Evolutionary conservation across 1,139 yeast species (phyloP).

Genomic region (Debaryomyces psychrophilus): DNA sequence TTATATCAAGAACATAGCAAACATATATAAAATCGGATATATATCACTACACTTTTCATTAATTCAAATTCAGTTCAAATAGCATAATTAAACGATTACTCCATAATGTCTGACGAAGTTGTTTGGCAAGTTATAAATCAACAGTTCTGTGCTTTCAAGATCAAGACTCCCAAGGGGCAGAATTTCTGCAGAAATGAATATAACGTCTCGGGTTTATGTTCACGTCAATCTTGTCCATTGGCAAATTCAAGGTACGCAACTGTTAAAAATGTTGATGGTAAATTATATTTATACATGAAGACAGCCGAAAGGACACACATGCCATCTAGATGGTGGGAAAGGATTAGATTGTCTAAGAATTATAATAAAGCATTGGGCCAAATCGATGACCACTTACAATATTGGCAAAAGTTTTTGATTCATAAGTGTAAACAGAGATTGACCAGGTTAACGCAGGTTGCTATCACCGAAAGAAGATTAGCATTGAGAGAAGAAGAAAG

Average conservation of each 20-base stretch:
- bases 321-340: constrained; percentile 92
- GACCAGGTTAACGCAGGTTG: constrained; percentile 92
- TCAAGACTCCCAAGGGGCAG: constrained; percentile 78
- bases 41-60: background rate
- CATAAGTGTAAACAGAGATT: constrained; percentile 96
- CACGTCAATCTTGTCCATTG: constrained; percentile 91
- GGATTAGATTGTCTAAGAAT: constrained; percentile 85
- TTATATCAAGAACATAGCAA: background rate
- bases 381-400: constrained; percentile 80
- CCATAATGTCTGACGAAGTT: constrained; percentile 56
- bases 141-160: constrained; percentile 86
- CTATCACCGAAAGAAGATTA: constrained; percentile 92
- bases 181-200: constrained; percentile 86
- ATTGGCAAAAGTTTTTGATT: constrained; percentile 90
- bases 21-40: background rate
- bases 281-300: constrained; percentile 88
- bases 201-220: constrained; percentile 88
- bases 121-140: constrained; percentile 92
- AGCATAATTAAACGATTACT: constrained; percentile 3
- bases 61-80: constrained; percentile 3
- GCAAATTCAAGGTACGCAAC: constrained; percentile 97
- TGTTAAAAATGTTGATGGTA: constrained; percentile 85
- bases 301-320: constrained; percentile 97
- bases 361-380: constrained; percentile 86
- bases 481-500: constrained; percentile 92